These are phyloP conservation scores for Calcarisporium arbuscula DNA, from an alignment of 2,329 filamentous ascomycete species.

Conservation along the genomic window DNA sequence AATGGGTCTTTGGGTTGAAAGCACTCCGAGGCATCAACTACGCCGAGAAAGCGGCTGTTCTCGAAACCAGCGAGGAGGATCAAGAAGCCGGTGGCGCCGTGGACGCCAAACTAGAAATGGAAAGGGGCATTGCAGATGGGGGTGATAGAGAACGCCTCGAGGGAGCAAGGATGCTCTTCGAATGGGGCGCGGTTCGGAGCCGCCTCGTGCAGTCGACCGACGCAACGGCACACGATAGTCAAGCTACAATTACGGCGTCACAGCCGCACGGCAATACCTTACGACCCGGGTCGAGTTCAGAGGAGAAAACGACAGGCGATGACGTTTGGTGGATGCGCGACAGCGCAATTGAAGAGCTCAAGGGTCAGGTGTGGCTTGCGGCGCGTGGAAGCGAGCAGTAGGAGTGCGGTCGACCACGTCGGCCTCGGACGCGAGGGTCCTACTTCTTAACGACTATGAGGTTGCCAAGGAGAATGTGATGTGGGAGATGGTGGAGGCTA, in stretches of 20 bases:
- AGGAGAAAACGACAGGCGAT: slow-evolving; percentile 19
- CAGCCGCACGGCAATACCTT: slow-evolving; percentile 13
- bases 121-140: slow-evolving; percentile 36
- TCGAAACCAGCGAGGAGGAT: slow-evolving; percentile 45
- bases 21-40: slow-evolving; percentile 49
- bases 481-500: too few species aligned
- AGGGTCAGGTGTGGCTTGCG: slow-evolving; percentile 48
- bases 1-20: slow-evolving; percentile 67
- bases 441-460: slow-evolving; percentile 14
- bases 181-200: slow-evolving; percentile 45
- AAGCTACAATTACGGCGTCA: slow-evolving; percentile 25
- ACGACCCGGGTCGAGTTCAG: slow-evolving; percentile 13
- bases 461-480: slow-evolving; percentile 1
- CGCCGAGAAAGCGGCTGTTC: slow-evolving; percentile 59
- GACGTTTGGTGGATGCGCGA: slow-evolving; percentile 50
- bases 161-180: slow-evolving; percentile 46
- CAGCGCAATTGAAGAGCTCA: slow-evolving; percentile 47
- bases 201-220: slow-evolving; percentile 19
- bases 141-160: slow-evolving; percentile 37
- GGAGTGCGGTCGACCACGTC: slow-evolving; percentile 3
- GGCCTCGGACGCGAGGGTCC: slow-evolving; percentile 5
- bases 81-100: slow-evolving; percentile 48
- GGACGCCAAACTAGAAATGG: slow-evolving; percentile 66
- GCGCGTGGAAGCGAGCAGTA: slow-evolving; percentile 29
- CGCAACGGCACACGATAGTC: slow-evolving; percentile 24